A percentile compares a stretch with the other conserved stretches of the same genome.
phyloP scores from a whole-genome alignment of 805 yeast genomes.

The Lipomyces anomalus region DNA sequence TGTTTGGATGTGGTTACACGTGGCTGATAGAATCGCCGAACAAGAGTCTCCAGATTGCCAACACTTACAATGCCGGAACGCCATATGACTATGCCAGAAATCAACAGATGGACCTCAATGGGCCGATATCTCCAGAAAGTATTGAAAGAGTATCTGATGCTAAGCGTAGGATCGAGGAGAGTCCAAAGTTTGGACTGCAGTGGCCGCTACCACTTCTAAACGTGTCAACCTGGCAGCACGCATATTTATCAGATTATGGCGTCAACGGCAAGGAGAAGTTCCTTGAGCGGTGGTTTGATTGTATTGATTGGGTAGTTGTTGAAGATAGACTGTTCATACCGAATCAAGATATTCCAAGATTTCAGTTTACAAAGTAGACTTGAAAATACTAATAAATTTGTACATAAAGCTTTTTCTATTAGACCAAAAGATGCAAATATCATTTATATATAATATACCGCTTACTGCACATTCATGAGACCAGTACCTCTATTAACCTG shows the following conservation, averaged over 20 bases:
- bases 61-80: slow-evolving; percentile 86
- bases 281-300: slow-evolving; percentile 66
- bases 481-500: slow-evolving; percentile 56
- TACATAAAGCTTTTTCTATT: not conserved
- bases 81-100: slow-evolving; percentile 59
- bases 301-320: slow-evolving; percentile 63
- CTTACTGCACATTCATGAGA: not conserved
- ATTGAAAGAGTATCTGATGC: slow-evolving; percentile 41
- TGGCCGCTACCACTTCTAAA: slow-evolving; percentile 55
- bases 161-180: slow-evolving; percentile 32
- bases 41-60: slow-evolving; percentile 55
- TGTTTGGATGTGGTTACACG: slow-evolving; percentile 85
- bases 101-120: slow-evolving; percentile 71
- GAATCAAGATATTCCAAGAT: not conserved
- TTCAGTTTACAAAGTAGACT: not conserved
- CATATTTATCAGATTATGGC: slow-evolving; percentile 83
- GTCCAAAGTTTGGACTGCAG: slow-evolving; percentile 5
- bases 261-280: slow-evolving; percentile 64
- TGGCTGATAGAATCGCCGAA: slow-evolving; percentile 69
- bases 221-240: slow-evolving; percentile 81
- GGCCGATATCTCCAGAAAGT: slow-evolving; percentile 46
- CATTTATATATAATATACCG: not conserved
- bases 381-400: not conserved
- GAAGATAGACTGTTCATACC: slow-evolving; percentile 10
- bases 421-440: not conserved